Evolutionary conservation across 2,329 filamentous ascomycete species (phyloP).

Genomic region (Arthrobotrys musiformis): DNA sequence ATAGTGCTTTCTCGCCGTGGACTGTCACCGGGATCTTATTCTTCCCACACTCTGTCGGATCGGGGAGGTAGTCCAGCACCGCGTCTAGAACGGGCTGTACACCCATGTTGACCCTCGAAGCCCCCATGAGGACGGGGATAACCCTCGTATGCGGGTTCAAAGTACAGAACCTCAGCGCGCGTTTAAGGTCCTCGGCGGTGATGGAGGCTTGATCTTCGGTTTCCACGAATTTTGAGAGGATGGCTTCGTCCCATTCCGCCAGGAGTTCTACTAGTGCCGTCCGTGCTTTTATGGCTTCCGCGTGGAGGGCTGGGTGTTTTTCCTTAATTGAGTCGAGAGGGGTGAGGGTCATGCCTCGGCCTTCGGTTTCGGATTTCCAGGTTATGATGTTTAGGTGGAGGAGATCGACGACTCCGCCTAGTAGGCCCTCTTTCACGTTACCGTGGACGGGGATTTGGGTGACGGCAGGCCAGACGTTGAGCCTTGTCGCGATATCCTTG

Average conservation of each 20-base stretch:
- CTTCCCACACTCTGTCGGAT: slow-evolving; percentile 89
- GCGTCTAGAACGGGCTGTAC: slow-evolving; percentile 97
- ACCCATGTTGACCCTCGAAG: slow-evolving; percentile 91
- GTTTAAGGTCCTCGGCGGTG: slow-evolving; percentile 84
- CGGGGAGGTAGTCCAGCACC: slow-evolving; percentile 96
- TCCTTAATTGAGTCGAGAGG: slow-evolving; percentile 83
- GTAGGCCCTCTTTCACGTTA: slow-evolving; percentile 75
- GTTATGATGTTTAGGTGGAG: slow-evolving; percentile 89
- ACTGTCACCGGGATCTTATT: slow-evolving; percentile 74
- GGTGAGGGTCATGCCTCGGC: slow-evolving; percentile 80
- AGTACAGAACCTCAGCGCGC: slow-evolving; percentile 88
- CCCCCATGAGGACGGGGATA: slow-evolving; percentile 94
- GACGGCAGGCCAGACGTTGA: slow-evolving; percentile 89
- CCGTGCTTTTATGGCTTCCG: slow-evolving; percentile 70
- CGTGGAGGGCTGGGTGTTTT: slow-evolving; percentile 62
- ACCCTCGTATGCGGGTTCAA: slow-evolving; percentile 87
- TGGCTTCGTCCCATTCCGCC: slow-evolving; percentile 97
- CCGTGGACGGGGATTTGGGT: slow-evolving; percentile 92
- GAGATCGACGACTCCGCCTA: slow-evolving; percentile 91
- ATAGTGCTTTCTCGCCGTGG: slow-evolving; percentile 75
- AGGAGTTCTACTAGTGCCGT: slow-evolving; percentile 89
- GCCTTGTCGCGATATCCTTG: slow-evolving; percentile 95
- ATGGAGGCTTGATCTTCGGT: slow-evolving; percentile 78
- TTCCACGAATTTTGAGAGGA: slow-evolving; percentile 94
- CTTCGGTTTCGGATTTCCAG: slow-evolving; percentile 85